Evolutionary conservation across 176 grass and related monocot species (phyloP), one percentile per base, ranked within the genome.

Genomic region (Cymbopogon citratus): DNA sequence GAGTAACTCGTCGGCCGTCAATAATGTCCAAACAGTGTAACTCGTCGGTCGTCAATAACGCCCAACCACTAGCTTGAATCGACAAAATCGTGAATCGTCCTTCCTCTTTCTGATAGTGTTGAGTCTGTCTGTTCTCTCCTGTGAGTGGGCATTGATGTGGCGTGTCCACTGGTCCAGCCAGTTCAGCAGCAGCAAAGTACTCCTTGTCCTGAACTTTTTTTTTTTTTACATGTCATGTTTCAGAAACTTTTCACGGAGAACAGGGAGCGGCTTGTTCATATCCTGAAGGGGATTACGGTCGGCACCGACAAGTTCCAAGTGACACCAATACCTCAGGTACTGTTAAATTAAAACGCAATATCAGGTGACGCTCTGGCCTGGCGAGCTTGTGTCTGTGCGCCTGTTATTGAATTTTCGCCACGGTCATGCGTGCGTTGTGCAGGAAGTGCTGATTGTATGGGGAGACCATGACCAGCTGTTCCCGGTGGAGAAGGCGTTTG

Each of bases 361-460:
- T 59, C 21, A 59, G n/a, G 12, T 21, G 31, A 49, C 2, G 31
- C 11, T 40, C 9, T 38, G 65, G 49, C 21, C 9, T 38, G 65
- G 49, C 21, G 21, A 57, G 52, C 52, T 23, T 18, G 0, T 45
- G 43, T 6, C 18, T 21, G 49, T 52, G 38, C 0, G 38, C 14
- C 5, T 52, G 49, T 24, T 40, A 57, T 57, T 65, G 46, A 61
- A 7, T 16, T 59, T 49, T 38, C 21, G 16, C 24, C 51, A 11
- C 25, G 36, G 31, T 3, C 5, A 36, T 26, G 63, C 35, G 16
- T n/a, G 64, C 28, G 70, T 14, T 52, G n/a, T 75, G 54, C 45
- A 94, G 94, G 84, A 97, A 62, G 91, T 97, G 81, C 10, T 93
- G 13, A 84, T 93, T 35, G 25, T 97, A 1, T 97, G 94, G 94